phyloP scores from a whole-genome alignment of 345 rosid genomes.

The Euphorbia tirucalli region DNA sequence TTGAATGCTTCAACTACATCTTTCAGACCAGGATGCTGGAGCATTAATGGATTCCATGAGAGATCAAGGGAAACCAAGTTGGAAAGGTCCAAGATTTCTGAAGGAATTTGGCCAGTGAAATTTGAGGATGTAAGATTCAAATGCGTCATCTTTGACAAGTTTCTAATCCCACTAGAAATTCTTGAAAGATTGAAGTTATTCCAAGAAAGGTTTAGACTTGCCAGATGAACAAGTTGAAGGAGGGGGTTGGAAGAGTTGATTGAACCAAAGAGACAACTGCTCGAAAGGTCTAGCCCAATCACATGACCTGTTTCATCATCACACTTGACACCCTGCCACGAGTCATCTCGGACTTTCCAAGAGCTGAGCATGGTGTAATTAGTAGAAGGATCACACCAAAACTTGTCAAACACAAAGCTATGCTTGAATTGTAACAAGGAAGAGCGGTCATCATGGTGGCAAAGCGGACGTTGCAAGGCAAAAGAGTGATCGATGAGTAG shows the following conservation, averaged over 20 bases:
- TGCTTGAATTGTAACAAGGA: no score
- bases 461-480: no score
- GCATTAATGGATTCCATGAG: not conserved
- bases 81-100: not conserved
- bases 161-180: conserved; percentile 6
- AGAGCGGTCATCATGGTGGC: no score
- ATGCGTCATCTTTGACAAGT: not conserved
- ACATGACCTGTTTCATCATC: not conserved
- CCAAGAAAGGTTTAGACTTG: conserved; percentile 10
- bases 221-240: conserved; percentile 18
- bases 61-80: not conserved
- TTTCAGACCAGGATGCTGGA: not conserved
- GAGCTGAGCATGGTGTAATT: no score
- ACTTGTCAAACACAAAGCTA: no score
- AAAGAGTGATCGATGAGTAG: no score
- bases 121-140: conserved; percentile 8
- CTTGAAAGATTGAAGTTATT: conserved; percentile 17
- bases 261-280: conserved; percentile 19
- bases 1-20: not conserved
- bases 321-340: conserved; percentile 7
- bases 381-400: no score
- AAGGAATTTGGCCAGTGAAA: conserved; percentile 19
- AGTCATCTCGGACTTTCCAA: not conserved
- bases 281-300: conserved; percentile 10
- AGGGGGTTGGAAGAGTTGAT: conserved; percentile 20